A percentile compares a stretch with the other conserved stretches of the same genome.
phyloP scores from a whole-genome alignment of 192 early-diverging fungal genomes.

The Coemansia sp. region DNA sequence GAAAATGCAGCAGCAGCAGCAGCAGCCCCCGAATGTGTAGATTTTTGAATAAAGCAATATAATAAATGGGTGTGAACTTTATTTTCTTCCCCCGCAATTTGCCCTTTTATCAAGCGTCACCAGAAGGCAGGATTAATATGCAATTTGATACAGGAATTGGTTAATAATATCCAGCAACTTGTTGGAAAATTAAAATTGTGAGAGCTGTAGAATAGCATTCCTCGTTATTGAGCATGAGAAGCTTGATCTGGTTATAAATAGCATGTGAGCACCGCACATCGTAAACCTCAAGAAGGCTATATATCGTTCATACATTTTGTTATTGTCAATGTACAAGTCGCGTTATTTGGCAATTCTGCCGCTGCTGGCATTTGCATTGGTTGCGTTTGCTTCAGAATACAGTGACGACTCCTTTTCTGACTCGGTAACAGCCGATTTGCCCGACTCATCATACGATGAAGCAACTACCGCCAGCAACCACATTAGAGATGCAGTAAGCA shows the following conservation, averaged over 20 bases:
- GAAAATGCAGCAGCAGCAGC: background rate
- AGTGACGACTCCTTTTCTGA: background rate
- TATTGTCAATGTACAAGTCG: constrained; percentile 4
- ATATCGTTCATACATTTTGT: too few relatives aligned
- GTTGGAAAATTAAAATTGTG: constrained; percentile 1
- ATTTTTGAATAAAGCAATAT: background rate
- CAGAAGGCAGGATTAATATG: too few relatives aligned
- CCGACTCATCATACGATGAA: background rate
- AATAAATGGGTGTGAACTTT: too few relatives aligned
- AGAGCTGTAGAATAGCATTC: background rate
- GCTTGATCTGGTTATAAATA: too few relatives aligned
- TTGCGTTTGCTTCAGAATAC: background rate
- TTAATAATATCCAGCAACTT: too few relatives aligned
- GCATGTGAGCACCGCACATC: background rate
- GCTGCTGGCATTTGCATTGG: constrained; percentile 3
- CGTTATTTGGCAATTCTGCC: constrained; percentile 9
- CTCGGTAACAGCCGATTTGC: background rate
- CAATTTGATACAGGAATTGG: too few relatives aligned
- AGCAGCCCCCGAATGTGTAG: constrained; percentile 1
- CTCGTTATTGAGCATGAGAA: background rate
- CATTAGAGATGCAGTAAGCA: background rate
- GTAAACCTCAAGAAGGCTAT: too few relatives aligned
- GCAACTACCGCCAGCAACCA: background rate
- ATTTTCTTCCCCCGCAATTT: too few relatives aligned
- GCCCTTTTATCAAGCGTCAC: too few relatives aligned